Percentiles rank a stretch among this genome's conserved stretches.
Conservation (phyloP, 306 rosid species). For the Sindora glabra region DNA sequence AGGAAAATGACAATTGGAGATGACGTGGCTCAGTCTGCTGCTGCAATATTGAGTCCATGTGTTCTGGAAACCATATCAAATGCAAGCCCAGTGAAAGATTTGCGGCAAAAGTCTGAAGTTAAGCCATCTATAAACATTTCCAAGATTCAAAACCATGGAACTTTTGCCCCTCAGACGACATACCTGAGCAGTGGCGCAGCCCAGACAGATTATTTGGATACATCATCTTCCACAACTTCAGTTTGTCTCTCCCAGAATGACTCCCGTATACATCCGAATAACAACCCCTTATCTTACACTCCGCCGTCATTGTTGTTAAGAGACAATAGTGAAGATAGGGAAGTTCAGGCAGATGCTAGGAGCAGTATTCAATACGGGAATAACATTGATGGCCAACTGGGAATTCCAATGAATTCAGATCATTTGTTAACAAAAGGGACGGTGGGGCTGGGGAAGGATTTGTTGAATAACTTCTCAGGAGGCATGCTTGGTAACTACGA, state of each 20-base stretch:
- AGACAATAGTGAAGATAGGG: conserved; percentile 65
- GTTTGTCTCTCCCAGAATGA: conserved; percentile 78
- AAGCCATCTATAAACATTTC: conserved; percentile 64
- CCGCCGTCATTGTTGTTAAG: conserved; percentile 60
- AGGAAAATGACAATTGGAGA: conserved; percentile 41
- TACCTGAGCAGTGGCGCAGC: conserved; percentile 39
- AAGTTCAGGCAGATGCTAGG: conserved; percentile 59
- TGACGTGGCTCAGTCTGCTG: conserved; percentile 77
- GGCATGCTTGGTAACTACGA: conserved; percentile 53
- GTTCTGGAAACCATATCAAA: conserved; percentile 50
- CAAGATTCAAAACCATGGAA: conserved; percentile 61
- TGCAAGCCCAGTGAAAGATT: conserved; percentile 47
- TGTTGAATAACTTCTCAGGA: conserved; percentile 50
- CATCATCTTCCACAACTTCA: conserved; percentile 91
- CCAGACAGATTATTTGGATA: conserved; percentile 83
- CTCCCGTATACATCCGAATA: conserved; percentile 58
- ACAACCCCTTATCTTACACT: conserved; percentile 52
- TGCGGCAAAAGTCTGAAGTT: conserved; percentile 57
- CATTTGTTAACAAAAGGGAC: conserved; percentile 56
- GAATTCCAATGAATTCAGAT: conserved; percentile 54
- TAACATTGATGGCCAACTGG: conserved; percentile 50
- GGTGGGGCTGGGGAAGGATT: conserved; percentile 46
- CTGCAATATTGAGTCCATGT: conserved; percentile 46
- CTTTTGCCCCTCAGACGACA: conserved; percentile 40
- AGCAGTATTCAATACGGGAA: conserved; percentile 46